Evolutionary conservation across 257 asterid species (phyloP).

Genomic region (Knoxia roxburghii): DNA sequence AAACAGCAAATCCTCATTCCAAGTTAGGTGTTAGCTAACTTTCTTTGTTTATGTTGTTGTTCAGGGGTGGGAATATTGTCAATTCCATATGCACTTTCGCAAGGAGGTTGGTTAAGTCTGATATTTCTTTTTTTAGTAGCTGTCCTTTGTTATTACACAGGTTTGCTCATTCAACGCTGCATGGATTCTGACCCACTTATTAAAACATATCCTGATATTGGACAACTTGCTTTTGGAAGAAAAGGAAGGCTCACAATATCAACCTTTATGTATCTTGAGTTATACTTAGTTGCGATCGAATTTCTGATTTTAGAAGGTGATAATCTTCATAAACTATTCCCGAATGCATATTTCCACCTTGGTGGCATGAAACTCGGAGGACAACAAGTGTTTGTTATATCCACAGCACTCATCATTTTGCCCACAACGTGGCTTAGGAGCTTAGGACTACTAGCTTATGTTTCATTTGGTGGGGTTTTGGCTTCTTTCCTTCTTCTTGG

Average conservation of each 20-base stretch:
- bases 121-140: constrained; percentile 25
- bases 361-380: constrained; percentile 29
- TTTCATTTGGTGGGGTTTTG: constrained; percentile 44
- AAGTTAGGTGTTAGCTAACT: too few relatives aligned
- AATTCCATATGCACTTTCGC: constrained; percentile 45
- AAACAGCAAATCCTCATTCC: too few relatives aligned
- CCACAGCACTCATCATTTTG: constrained; percentile 35
- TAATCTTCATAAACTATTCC: constrained; percentile 46
- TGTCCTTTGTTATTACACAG: constrained; percentile 37
- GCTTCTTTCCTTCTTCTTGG: constrained; percentile 32
- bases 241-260: constrained; percentile 24
- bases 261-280: constrained; percentile 37
- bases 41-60: too few relatives aligned
- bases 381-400: constrained; percentile 27
- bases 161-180: constrained; percentile 38
- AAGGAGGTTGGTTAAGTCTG: constrained; percentile 48
- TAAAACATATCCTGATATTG: constrained; percentile 48
- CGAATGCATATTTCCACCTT: constrained; percentile 19
- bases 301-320: constrained; percentile 55
- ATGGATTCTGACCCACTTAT: constrained; percentile 34
- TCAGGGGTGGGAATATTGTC: constrained; percentile 50
- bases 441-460: constrained; percentile 40
- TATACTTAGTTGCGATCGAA: constrained; percentile 44
- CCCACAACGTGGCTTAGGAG: constrained; percentile 54
- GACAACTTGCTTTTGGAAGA: constrained; percentile 37